These are phyloP conservation scores for Spergularia marina DNA, from an alignment of 148 eudicot species.

Conservation along the genomic window DNA sequence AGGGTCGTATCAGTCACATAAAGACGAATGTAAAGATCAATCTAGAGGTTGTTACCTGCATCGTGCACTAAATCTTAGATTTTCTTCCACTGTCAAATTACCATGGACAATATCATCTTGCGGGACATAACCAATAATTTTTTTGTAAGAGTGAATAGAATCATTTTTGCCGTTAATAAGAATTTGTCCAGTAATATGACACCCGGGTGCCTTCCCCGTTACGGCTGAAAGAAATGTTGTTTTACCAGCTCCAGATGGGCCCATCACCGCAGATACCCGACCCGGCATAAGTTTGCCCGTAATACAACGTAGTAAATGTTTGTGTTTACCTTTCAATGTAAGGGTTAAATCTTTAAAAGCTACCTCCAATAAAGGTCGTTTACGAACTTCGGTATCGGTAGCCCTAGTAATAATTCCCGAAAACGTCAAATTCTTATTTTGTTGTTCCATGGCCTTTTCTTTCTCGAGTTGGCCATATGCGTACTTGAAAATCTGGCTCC, in stretches of 20 bases:
- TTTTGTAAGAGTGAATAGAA: constrained; percentile 61
- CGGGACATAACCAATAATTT: constrained; percentile 80
- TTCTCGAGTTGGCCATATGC: constrained; percentile 89
- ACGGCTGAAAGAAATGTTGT: constrained; percentile 81
- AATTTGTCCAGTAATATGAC: constrained; percentile 53
- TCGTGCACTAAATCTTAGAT: constrained; percentile 77
- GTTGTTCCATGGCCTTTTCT: constrained; percentile 76
- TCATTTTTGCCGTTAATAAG: constrained; percentile 66
- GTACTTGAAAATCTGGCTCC: constrained; percentile 80
- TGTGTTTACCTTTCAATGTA: constrained; percentile 61
- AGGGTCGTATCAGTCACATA: neutral
- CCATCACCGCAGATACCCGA: constrained; percentile 86
- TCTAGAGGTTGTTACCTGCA: constrained; percentile 49
- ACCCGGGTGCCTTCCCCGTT: constrained; percentile 62
- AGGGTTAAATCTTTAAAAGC: constrained; percentile 76
- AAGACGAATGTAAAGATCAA: no score
- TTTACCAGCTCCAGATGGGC: constrained; percentile 91
- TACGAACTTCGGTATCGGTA: constrained; percentile 49
- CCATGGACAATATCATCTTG: constrained; percentile 96
- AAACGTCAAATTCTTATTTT: constrained; percentile 58
- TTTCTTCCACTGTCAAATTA: constrained; percentile 80
- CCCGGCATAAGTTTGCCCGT: constrained; percentile 80
- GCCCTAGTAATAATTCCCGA: constrained; percentile 82
- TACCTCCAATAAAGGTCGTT: constrained; percentile 65
- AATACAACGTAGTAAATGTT: constrained; percentile 59